phyloP scores from a whole-genome alignment of 805 yeast species.

The Saccharomycopsis sp. region DNA sequence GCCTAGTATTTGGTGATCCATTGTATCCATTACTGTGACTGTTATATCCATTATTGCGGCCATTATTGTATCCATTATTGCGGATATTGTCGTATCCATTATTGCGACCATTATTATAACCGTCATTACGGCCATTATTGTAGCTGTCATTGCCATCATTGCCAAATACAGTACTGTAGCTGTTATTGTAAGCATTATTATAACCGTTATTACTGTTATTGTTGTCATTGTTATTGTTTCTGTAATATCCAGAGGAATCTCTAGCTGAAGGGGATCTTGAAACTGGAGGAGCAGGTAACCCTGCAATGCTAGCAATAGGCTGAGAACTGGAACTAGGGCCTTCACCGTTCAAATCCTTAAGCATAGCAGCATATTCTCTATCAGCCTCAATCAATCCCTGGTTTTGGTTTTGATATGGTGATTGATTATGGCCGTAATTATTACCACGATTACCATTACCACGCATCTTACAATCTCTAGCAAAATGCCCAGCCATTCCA shows the following conservation, averaged over 20 bases:
- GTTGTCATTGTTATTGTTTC: conserved; percentile 1
- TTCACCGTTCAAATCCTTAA: conserved; percentile 40
- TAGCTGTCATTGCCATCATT: neutral
- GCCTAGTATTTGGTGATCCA: neutral
- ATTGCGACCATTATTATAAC: neutral
- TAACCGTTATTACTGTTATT: conserved; percentile 1
- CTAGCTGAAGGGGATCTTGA: neutral
- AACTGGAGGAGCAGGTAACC: neutral
- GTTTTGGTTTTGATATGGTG: conserved; percentile 17
- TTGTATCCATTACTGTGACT: neutral
- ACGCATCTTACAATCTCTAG: conserved; percentile 67
- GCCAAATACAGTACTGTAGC: conserved; percentile 2
- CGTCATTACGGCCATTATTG: neutral
- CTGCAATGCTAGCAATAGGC: conserved; percentile 4
- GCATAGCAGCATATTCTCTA: conserved; percentile 43
- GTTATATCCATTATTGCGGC: neutral
- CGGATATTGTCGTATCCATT: neutral
- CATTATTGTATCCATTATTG: neutral
- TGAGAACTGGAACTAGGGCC: neutral
- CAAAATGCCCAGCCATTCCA: conserved; percentile 80
- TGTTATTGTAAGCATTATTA: neutral
- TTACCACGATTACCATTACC: conserved; percentile 16
- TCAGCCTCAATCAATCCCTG: conserved; percentile 31
- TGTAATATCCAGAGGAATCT: conserved; percentile 10
- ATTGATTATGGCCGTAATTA: conserved; percentile 6